phyloP scores from a whole-genome alignment of 1,284 basidiomycete genomes.

The Irpex rosettiformis region DNA sequence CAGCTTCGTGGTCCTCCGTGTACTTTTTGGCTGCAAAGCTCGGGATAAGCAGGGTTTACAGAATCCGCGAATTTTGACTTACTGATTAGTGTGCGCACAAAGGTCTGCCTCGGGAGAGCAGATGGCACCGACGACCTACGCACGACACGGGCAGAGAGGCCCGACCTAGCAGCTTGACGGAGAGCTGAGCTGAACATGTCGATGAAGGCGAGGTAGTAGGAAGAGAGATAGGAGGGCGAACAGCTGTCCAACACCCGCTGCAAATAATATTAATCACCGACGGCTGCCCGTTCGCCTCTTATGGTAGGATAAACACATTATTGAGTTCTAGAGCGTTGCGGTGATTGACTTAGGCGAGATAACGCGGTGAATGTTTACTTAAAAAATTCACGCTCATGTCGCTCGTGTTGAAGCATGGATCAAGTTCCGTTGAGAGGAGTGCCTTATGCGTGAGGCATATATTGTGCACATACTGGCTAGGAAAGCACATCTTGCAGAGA shows the following conservation, averaged over 20 bases:
- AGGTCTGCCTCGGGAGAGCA: constrained; percentile 6
- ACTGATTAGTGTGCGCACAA: constrained; percentile 37
- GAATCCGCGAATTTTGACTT: constrained; percentile 17
- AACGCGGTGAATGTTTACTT: neutral
- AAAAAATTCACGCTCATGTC: neutral
- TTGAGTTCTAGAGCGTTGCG: neutral
- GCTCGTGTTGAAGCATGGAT: neutral
- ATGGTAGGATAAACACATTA: neutral
- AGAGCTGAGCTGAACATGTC: constrained; percentile 10
- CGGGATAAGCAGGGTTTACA: neutral
- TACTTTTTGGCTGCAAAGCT: constrained; percentile 67
- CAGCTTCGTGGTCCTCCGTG: constrained; percentile 90
- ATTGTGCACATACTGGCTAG: neutral
- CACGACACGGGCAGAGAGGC: constrained; percentile 3
- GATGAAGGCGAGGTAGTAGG: neutral
- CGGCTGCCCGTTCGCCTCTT: constrained; percentile 3
- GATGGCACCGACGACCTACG: neutral
- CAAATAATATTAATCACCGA: neutral
- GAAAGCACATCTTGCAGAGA: neutral
- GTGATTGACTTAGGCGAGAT: neutral
- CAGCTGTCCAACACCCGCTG: neutral
- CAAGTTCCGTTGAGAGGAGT: neutral
- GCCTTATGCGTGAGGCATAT: neutral
- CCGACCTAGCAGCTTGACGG: constrained; percentile 6
- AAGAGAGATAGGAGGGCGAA: neutral